These are phyloP conservation scores for Alternaria sp. DNA, from an alignment of 2,329 filamentous ascomycete genomes.

Conservation along the genomic window DNA sequence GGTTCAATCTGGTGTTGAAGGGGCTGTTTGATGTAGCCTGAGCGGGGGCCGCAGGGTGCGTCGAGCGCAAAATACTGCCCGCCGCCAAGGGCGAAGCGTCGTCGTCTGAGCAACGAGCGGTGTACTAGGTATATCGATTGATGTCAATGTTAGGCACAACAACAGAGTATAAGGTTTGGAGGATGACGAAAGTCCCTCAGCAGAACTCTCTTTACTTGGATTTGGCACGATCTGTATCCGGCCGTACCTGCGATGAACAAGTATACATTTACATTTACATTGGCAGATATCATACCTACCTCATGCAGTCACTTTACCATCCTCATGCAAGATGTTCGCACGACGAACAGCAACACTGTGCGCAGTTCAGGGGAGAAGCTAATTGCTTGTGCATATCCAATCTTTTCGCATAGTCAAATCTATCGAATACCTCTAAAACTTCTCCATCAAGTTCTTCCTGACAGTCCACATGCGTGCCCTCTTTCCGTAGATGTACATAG, in stretches of 20 bases:
- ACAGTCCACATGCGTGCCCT: slow-evolving; percentile 93
- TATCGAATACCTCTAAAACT: slow-evolving; percentile 54
- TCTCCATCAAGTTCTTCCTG: slow-evolving; percentile 84
- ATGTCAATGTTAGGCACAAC: neutral
- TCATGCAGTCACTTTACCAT: neutral
- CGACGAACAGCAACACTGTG: neutral
- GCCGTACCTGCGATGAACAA: neutral
- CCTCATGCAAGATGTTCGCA: neutral
- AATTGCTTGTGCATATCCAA: neutral
- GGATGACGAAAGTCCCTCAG: neutral
- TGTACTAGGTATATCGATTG: neutral
- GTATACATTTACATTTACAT: neutral
- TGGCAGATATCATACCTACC: neutral
- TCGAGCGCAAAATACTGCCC: slow-evolving; percentile 31
- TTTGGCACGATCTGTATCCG: neutral
- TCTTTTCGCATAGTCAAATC: neutral
- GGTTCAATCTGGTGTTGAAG: slow-evolving; percentile 18
- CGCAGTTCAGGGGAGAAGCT: neutral
- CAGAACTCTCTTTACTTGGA: neutral
- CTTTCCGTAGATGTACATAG: slow-evolving; percentile 96
- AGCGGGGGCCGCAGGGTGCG: slow-evolving; percentile 30
- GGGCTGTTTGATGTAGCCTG: slow-evolving; percentile 29
- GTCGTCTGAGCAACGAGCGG: slow-evolving; percentile 16
- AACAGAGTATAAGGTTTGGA: neutral
- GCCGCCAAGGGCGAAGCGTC: slow-evolving; percentile 19